Evolutionary conservation across 2,329 filamentous ascomycete genomes (phyloP), one percentile per base, ranked within the genome.

Genomic region (Venturia nashicola): DNA sequence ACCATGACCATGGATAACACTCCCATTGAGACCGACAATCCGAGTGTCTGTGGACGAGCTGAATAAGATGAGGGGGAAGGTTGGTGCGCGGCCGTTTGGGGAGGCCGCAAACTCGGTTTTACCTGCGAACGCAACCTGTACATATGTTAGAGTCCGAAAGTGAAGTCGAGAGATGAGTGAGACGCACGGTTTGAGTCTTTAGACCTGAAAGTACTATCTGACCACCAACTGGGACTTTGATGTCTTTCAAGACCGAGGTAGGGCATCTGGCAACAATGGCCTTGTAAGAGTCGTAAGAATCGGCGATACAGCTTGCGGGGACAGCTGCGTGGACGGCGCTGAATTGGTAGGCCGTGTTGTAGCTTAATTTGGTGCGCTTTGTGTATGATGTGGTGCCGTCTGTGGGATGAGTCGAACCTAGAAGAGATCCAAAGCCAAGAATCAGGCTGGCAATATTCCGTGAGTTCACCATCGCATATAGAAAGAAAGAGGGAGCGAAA

Each of bases 1-100:
- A 5, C 79, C 83, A 65, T 85, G 83, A 0, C 80, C 83, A 64
- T 86, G 81, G 54, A 86, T 74, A 14, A 80, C 74, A 51, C 83
- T 39, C 8, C 43, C 63, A 2, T 14, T 79, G 14, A 79, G 75
- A 54, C 85, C 85, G 64, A 79, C 83, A 67, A 87, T 84, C 66
- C 79, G 82, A 70, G 86, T 82, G 66, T 85, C 71, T 14, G 1
- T 3, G 20, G 39, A 60, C 6, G 20, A 27, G 6, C 3, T 42
- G n/a, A 60, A 44, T 5, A 5, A 5, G 3, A 60, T 60, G 12
- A 60, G 59, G n/a, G 27, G 20, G 14, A 16, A 7, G 59, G 39
- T 32, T 27, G 59, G 59, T 7, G 14, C 23, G n/a, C 59, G 59
- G 14, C 59, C 59, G 6, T 5, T 36, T 6, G 59, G 59, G 4